Evolutionary conservation across 202 grass and related monocot species (phyloP).

Genomic region (Carex sylvatica): DNA sequence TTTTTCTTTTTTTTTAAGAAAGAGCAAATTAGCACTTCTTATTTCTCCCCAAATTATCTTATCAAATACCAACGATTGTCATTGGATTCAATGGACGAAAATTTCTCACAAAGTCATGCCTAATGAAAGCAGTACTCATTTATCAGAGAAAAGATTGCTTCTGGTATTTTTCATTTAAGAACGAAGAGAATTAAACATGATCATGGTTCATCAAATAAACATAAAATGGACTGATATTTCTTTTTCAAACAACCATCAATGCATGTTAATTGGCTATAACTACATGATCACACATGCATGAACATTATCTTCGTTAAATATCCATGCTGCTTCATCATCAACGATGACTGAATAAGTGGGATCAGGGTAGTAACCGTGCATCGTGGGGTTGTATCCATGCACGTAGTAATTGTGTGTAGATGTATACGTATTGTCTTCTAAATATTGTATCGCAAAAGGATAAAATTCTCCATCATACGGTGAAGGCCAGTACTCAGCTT

Average conservation of each 20-base stretch:
- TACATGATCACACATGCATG: slow-evolving; percentile 80
- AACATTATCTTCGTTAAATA: slow-evolving; percentile 85
- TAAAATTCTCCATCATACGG: slow-evolving; percentile 74
- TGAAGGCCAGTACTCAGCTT: slow-evolving; percentile 80
- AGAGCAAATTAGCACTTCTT: too few relatives aligned
- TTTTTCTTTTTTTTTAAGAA: too few relatives aligned
- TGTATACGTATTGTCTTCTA: slow-evolving; percentile 56
- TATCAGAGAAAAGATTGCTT: too few relatives aligned
- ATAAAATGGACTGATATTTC: neutral
- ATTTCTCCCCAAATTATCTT: too few relatives aligned
- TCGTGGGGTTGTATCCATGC: slow-evolving; percentile 61
- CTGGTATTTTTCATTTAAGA: neutral
- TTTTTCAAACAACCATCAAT: neutral
- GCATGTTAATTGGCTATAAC: neutral
- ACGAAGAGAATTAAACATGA: neutral
- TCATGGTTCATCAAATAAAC: neutral
- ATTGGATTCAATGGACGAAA: too few relatives aligned
- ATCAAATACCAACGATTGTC: too few relatives aligned
- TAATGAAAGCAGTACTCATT: too few relatives aligned
- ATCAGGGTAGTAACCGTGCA: slow-evolving; percentile 61
- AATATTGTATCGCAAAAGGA: slow-evolving; percentile 70
- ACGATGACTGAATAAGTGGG: slow-evolving; percentile 62
- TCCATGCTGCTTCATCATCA: slow-evolving; percentile 52
- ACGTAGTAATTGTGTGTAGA: slow-evolving; percentile 62
- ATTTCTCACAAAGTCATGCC: too few relatives aligned